Percentiles rank a stretch among this genome's conserved stretches.
Evolutionary conservation across 176 grass and related monocot species (phyloP).

Genomic region (Carex myosuroides): DNA sequence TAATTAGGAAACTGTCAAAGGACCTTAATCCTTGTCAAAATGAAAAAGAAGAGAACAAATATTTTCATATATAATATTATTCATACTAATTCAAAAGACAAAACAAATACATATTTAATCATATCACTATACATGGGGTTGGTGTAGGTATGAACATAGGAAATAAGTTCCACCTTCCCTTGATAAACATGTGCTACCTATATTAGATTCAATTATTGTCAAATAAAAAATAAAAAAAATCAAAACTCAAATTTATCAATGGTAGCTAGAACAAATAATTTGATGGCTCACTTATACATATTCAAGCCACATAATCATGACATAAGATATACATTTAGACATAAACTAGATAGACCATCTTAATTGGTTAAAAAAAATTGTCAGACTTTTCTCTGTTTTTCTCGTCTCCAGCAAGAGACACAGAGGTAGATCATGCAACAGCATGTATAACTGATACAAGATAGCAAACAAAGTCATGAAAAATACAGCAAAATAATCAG

Average conservation of each 20-base stretch:
- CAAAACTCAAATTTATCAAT: not conserved
- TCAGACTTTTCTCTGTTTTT: not conserved
- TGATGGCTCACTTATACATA: not conserved
- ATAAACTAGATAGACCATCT: not conserved
- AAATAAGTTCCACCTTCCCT: not conserved
- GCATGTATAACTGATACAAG: not conserved
- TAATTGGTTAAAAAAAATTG: not conserved
- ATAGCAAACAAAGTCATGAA: not conserved
- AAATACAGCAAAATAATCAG: not conserved
- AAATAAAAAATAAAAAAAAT: not conserved
- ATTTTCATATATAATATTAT: not conserved
- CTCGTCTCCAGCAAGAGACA: not conserved
- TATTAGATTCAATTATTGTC: not conserved
- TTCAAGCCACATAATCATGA: not conserved
- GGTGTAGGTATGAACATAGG: not conserved
- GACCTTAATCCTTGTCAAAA: not conserved
- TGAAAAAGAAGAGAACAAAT: not conserved
- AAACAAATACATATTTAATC: not conserved
- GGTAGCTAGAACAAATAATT: not conserved
- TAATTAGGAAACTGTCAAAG: not conserved
- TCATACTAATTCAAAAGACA: not conserved
- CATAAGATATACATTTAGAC: not conserved
- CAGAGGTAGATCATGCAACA: not conserved
- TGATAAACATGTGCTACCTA: not conserved
- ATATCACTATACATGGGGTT: not conserved